phyloP scores from a whole-genome alignment of 805 yeast genomes.

The Hanseniaspora jakobsenii region DNA sequence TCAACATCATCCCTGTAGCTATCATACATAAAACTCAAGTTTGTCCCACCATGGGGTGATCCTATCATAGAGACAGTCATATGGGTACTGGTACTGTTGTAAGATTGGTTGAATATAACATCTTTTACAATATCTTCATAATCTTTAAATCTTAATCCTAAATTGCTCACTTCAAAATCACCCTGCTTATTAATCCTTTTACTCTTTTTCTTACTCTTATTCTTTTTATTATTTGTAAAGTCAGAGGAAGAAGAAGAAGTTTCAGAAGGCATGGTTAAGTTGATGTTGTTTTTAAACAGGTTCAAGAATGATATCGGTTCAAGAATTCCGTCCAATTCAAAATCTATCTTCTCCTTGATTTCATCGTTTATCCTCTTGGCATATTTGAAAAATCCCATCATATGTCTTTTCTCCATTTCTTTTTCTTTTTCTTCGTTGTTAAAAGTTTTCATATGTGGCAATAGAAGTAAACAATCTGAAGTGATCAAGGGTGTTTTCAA shows the following conservation, averaged over 20 bases:
- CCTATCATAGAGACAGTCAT: constrained; percentile 9
- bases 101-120: constrained; percentile 10
- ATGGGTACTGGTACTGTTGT: background rate
- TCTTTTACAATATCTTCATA: background rate
- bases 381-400: too few relatives aligned
- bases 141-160: background rate
- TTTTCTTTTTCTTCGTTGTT: too few relatives aligned
- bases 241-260: too few relatives aligned
- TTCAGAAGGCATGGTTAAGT: too few relatives aligned
- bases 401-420: too few relatives aligned
- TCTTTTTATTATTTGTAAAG: background rate
- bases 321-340: too few relatives aligned
- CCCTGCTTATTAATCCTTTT: background rate
- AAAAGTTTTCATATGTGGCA: too few relatives aligned
- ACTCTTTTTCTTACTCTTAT: background rate
- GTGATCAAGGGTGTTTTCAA: background rate
- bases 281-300: too few relatives aligned
- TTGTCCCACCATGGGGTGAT: constrained; percentile 1
- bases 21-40: constrained; percentile 1
- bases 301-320: too few relatives aligned
- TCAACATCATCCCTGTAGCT: constrained; percentile 1
- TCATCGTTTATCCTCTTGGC: too few relatives aligned
- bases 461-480: too few relatives aligned
- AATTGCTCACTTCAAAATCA: constrained; percentile 9
- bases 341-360: too few relatives aligned